phyloP scores from a whole-genome alignment of 2,329 filamentous ascomycete genomes.

The Neofusicoccum kwambonambiense region DNA sequence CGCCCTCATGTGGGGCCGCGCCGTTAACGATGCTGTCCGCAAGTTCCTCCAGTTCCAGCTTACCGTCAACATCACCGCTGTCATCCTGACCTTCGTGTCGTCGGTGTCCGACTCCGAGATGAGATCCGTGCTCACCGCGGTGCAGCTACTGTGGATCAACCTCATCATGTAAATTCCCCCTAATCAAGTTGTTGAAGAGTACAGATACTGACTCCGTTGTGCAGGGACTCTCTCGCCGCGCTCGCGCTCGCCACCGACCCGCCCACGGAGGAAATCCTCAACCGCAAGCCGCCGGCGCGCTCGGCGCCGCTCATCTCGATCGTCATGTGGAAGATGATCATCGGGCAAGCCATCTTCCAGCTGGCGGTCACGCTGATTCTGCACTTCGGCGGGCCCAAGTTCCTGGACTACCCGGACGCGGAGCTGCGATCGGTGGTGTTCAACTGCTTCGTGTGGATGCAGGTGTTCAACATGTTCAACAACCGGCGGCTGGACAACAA shows the following conservation, averaged over 20 bases:
- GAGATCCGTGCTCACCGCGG: conserved; percentile 76
- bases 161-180: conserved; percentile 64
- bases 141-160: conserved; percentile 91
- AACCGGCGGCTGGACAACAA: conserved; percentile 91
- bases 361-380: conserved; percentile 67
- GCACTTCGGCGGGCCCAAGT: conserved; percentile 65
- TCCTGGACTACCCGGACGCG: conserved; percentile 57
- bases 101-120: conserved; percentile 71
- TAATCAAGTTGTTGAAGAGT: too few species aligned
- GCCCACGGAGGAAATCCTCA: conserved; percentile 73
- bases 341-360: conserved; percentile 79
- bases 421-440: conserved; percentile 78
- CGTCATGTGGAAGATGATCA: conserved; percentile 70
- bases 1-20: conserved; percentile 72
- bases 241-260: conserved; percentile 84
- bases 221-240: conserved; percentile 70
- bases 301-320: conserved; percentile 77
- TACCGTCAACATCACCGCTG: conserved; percentile 78
- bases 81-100: conserved; percentile 76
- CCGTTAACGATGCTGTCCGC: conserved; percentile 44
- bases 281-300: conserved; percentile 79
- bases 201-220: background rate
- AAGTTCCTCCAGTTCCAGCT: conserved; percentile 65
- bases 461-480: conserved; percentile 98
- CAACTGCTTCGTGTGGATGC: conserved; percentile 99